Evolutionary conservation across 441 rosid species (phyloP).

Genomic region (Rhodomyrtus psidioides): DNA sequence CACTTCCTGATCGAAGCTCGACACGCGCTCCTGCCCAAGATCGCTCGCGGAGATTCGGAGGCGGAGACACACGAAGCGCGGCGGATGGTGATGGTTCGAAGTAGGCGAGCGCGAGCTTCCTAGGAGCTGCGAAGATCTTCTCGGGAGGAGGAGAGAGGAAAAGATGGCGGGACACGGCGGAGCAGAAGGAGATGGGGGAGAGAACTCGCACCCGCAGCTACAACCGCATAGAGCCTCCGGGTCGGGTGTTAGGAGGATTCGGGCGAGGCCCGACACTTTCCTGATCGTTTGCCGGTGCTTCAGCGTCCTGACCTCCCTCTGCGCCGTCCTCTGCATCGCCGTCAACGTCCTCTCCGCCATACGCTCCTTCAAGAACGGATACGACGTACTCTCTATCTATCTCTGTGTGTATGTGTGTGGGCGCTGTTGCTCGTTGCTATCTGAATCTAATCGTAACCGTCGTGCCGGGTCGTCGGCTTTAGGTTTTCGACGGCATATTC

Average conservation of each 20-base stretch:
- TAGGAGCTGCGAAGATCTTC: background rate
- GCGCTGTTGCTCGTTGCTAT: background rate
- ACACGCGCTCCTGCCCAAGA: background rate
- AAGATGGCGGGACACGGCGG: conserved; percentile 25
- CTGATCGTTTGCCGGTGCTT: conserved; percentile 72
- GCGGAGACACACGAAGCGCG: background rate
- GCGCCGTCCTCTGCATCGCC: conserved; percentile 67
- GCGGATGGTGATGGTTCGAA: background rate
- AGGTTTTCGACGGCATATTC: conserved; percentile 85
- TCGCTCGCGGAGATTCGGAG: background rate
- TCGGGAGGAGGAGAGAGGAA: background rate
- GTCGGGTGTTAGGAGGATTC: conserved; percentile 10
- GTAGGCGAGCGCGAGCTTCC: background rate
- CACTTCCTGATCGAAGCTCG: background rate
- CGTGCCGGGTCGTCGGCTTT: background rate
- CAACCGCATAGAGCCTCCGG: background rate
- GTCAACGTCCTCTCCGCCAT: conserved; percentile 85
- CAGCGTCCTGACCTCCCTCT: conserved; percentile 51
- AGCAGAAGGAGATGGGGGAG: conserved; percentile 14
- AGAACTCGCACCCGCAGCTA: background rate
- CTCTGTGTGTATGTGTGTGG: background rate
- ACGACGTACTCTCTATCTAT: conserved; percentile 38
- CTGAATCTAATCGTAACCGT: background rate
- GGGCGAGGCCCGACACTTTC: conserved; percentile 47
- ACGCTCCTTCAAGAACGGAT: conserved; percentile 60